Evolutionary conservation across 768 basidiomycete genomes (phyloP).

Genomic region (Amanita subjunquillea): DNA sequence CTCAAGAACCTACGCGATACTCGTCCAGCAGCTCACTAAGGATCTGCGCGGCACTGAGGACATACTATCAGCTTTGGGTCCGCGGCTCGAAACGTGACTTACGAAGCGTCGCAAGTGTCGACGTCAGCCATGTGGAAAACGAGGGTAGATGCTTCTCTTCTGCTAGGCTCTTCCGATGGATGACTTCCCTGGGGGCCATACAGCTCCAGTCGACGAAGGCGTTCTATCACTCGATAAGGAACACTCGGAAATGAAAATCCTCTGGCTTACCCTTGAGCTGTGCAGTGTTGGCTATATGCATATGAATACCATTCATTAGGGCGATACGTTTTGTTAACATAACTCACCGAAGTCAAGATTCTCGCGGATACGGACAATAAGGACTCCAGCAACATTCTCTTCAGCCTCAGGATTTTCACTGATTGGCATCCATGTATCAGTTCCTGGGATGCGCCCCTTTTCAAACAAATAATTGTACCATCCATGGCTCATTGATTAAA

Average conservation of each 20-base stretch:
- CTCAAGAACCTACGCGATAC: constrained; percentile 45
- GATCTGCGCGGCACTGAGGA: constrained; percentile 67
- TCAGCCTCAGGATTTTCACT: constrained; percentile 79
- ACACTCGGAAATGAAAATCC: neutral
- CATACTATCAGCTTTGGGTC: neutral
- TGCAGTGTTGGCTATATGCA: constrained; percentile 75
- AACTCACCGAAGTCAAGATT: constrained; percentile 79
- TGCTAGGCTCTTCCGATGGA: constrained; percentile 79
- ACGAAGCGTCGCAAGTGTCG: constrained; percentile 87
- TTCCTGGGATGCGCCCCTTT: constrained; percentile 82
- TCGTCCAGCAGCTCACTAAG: constrained; percentile 71
- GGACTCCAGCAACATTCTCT: constrained; percentile 69
- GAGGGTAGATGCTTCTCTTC: constrained; percentile 63
- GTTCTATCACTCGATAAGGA: constrained; percentile 33
- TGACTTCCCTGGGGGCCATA: constrained; percentile 77
- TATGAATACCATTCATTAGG: neutral
- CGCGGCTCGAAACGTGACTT: constrained; percentile 18
- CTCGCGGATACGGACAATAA: constrained; percentile 87
- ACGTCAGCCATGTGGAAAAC: constrained; percentile 95
- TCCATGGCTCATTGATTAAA: neutral
- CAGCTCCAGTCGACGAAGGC: constrained; percentile 74
- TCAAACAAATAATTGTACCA: neutral
- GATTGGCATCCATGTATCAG: constrained; percentile 83
- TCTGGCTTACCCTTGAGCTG: constrained; percentile 68
- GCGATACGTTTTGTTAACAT: constrained; percentile 10